phyloP scores from a whole-genome alignment of 1,139 yeast genomes.

The Debaryomycetaceae sp. region DNA sequence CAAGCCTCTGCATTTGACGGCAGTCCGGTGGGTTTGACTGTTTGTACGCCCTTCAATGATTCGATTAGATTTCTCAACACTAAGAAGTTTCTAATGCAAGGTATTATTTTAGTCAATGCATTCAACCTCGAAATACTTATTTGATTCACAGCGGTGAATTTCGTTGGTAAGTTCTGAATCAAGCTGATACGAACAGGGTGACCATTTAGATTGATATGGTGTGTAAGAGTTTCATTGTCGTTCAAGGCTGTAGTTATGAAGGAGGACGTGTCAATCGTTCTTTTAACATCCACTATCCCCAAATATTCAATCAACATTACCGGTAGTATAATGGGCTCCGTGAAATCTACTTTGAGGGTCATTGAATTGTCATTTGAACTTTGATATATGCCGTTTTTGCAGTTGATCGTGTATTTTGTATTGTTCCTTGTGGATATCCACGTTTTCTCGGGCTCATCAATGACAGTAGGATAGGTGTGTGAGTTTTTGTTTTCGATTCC shows the following conservation, averaged over 20 bases:
- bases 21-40: neutral
- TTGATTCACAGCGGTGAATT: conserved; percentile 18
- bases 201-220: conserved; percentile 3
- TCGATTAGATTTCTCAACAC: conserved; percentile 19
- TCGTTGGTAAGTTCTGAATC: conserved; percentile 6
- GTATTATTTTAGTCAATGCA: conserved; percentile 25
- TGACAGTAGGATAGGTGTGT: neutral
- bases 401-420: neutral
- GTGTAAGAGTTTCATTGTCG: conserved; percentile 15
- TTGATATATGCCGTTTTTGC: neutral
- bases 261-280: neutral
- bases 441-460: neutral
- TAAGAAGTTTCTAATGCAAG: conserved; percentile 30
- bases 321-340: conserved; percentile 26
- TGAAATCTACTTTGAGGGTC: conserved; percentile 20
- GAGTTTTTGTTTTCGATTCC: conserved; percentile 4
- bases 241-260: conserved; percentile 12
- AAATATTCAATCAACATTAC: conserved; percentile 27
- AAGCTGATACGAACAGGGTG: conserved; percentile 2
- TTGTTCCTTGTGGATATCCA: neutral
- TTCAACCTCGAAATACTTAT: conserved; percentile 20
- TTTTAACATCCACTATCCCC: conserved; percentile 15
- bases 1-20: conserved; percentile 1
- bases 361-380: neutral
- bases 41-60: neutral